Evolutionary conservation across 805 yeast genomes (phyloP), one percentile per base, ranked within the genome.

Genomic region (Saccharomycopsis microspora): DNA sequence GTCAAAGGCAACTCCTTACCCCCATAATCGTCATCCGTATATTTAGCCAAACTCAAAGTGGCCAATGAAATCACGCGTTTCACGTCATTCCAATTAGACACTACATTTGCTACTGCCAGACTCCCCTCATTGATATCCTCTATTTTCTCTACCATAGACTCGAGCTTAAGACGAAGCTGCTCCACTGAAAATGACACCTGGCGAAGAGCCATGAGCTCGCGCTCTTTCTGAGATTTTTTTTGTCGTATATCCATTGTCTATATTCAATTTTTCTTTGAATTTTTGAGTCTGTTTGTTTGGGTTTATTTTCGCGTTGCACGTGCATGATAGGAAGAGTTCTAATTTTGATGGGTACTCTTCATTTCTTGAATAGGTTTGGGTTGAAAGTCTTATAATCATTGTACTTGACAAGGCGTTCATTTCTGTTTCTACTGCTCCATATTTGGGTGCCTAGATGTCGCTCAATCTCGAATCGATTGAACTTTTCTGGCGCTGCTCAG

Each of bases 81-180:
- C 19, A 82, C 79, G 48, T 73, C 75, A 47, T 73, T 71, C 89
- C 89, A 82, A 55, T 78, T 80, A 3, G 76, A 68, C 56, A 83
- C 68, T 1, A 82, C 75, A 4, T 70, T 61, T 3, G 76, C 75
- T 5, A 79, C 80, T 37, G 81, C 73, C 42, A 70, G 78, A 1
- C 86, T 70, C 0, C 87, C 87, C 39, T 72, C 71, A 1, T 49
- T 39, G 7, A 51, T 36, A 35, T 45, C 44, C 37, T 51, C 53
- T 39, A 51, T 46, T 19, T 39, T 41, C 4, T 43, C 42, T 7
- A 49, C 52, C 42, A 51, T 43, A 4, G 8, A 5, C 27, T 49
- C 50, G 8, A 51, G 43, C 39, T 46, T 49, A 31, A 46, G 43
- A 33, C 49, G 48, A 31, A 51, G 35, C 38, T 49, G 53, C 38